These are phyloP conservation scores for Carex arenaria DNA, from an alignment of 202 grass and related monocot species.

Conservation along the genomic window DNA sequence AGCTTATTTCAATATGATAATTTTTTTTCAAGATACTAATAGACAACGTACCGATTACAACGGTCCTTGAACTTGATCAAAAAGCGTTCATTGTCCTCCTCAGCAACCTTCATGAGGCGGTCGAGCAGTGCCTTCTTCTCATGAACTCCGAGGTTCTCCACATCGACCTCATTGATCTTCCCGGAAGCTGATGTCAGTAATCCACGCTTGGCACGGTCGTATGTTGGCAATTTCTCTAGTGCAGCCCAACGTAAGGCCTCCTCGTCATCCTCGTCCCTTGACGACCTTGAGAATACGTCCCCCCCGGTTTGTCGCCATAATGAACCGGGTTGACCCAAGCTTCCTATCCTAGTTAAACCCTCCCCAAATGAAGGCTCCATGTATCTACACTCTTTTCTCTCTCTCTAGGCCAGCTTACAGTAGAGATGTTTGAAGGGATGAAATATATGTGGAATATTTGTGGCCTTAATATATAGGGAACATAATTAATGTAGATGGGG, in stretches of 20 bases:
- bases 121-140: conserved; percentile 25
- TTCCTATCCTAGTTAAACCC: neutral
- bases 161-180: conserved; percentile 15
- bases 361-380: neutral
- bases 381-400: neutral
- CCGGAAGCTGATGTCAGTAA: neutral
- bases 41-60: conserved; percentile 15
- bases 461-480: too few species aligned
- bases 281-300: conserved; percentile 23
- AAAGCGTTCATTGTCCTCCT: conserved; percentile 38
- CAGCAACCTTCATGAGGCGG: conserved; percentile 16
- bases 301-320: neutral
- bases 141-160: neutral
- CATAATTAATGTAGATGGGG: too few species aligned
- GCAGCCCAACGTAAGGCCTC: conserved; percentile 32
- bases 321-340: neutral
- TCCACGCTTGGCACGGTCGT: conserved; percentile 23
- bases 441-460: too few species aligned
- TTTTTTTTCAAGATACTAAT: neutral
- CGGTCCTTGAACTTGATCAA: conserved; percentile 25
- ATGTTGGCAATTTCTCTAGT: conserved; percentile 31
- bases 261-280: conserved; percentile 28
- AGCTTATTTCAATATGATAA: neutral
- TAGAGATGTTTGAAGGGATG: neutral
- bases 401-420: neutral